phyloP scores from a whole-genome alignment of 129 eudicot genomes.

The Helianthus annuus region HanXRQr2.0-SUNRISE NC_035433.2:141801569-141802068 shows the following conservation, averaged over 20 bases:
- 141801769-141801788: not conserved
- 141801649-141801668: too few species aligned
- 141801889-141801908: not conserved
- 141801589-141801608: not conserved
- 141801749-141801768: not conserved
- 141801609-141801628: not conserved
- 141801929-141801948: not conserved
- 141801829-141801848: not conserved
- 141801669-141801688: too few species aligned
- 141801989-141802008: not conserved
- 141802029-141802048: not conserved
- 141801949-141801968: not conserved
- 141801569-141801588: not conserved
- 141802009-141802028: not conserved
- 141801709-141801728: not conserved
- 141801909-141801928: slow-evolving; percentile 1
- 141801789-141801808: too few species aligned
- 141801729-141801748: not conserved
- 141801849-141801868: not conserved
- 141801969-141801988: not conserved
- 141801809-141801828: not conserved
- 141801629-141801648: too few species aligned
- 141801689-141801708: not conserved
- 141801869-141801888: not conserved
- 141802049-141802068: not conserved